These are phyloP conservation scores for Coemansia sp. DNA, from an alignment of 192 early-diverging fungal species.

Conservation along the genomic window DNA sequence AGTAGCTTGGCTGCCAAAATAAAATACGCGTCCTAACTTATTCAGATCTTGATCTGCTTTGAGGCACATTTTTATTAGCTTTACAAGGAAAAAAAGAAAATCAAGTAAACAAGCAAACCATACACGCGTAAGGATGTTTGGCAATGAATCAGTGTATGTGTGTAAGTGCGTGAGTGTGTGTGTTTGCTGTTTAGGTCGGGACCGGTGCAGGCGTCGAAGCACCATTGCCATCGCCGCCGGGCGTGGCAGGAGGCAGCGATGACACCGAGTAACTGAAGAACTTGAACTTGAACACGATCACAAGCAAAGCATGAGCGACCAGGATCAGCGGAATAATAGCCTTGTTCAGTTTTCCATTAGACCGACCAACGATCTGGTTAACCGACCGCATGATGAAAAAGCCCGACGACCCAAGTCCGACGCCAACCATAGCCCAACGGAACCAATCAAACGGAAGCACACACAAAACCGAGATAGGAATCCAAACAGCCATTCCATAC, in stretches of 20 bases:
- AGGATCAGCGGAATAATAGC: slow-evolving; percentile 70
- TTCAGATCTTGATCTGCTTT: no score
- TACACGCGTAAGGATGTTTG: no score
- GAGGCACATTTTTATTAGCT: no score
- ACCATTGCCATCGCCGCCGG: background rate
- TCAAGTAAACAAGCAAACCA: no score
- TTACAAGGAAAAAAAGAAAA: no score
- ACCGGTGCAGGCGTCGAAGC: slow-evolving; percentile 13
- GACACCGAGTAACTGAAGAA: slow-evolving; percentile 76
- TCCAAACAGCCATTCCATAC: slow-evolving; percentile 90
- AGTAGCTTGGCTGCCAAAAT: no score
- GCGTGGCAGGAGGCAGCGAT: slow-evolving; percentile 9
- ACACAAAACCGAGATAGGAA: slow-evolving; percentile 82
- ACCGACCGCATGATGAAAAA: slow-evolving; percentile 54
- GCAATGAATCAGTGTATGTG: no score
- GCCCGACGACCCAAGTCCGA: slow-evolving; percentile 76
- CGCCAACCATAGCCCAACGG: slow-evolving; percentile 78
- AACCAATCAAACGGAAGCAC: slow-evolving; percentile 80
- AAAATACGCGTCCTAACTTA: no score
- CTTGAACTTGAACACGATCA: slow-evolving; percentile 77
- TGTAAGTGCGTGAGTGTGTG: background rate
- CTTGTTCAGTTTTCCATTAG: slow-evolving; percentile 69
- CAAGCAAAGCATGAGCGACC: slow-evolving; percentile 67
- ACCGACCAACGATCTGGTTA: slow-evolving; percentile 64
- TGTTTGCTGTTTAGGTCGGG: slow-evolving; percentile 4